Base-by-base conservation (phyloP, 2,329 filamentous ascomycete genomes). In the Ceratocystis harringtonii region DNA sequence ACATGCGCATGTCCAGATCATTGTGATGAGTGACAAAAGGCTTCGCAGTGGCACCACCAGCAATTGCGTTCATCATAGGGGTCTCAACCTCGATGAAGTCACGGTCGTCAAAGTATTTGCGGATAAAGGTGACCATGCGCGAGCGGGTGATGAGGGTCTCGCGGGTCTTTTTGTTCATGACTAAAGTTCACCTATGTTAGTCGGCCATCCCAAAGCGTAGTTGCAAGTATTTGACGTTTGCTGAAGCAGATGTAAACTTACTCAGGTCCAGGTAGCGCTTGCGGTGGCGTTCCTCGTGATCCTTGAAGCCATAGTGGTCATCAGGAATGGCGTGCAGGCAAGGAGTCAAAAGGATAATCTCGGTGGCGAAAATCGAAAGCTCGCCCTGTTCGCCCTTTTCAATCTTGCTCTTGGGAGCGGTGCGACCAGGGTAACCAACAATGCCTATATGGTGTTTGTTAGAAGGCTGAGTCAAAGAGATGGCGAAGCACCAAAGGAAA, bases 21-120 rank as follows among this genome's bases (percentile, higher is more conserved):
- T 99, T 99, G 80, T 97, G 94, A 76, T 95, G 88, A 15, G 94
- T 97, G 70, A 89, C 81, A 77, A 99, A 99, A 4, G 94, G 94
- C 79, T 75, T 91, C 67, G 94, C 94, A 0, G 94, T 97, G 43
- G 94, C 94, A 73, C 94, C 94, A 70, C 94, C 95, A 36, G 94
- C 91, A 73, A 96, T 95, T 72, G 89, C 84, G 75, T 96, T 95
- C 83, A 99, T 92, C 84, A 97, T 96, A 4, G 94, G 92, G 0
- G 94, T 99, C 78, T 97, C 90, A 30, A 97, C 92, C 75, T 96
- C 92, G 65, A 91, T 81, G 75, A 99, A 99, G 71, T 92, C 89
- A 64, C 87, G 83, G 70, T 87, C 83, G 72, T 96, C 89, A 71
- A 99, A 90, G 81, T 87, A 99, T 71, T 84, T 83, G 70, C 94